phyloP scores from a whole-genome alignment of 1,284 basidiomycete species.

The Peniophora sp. region DNA sequence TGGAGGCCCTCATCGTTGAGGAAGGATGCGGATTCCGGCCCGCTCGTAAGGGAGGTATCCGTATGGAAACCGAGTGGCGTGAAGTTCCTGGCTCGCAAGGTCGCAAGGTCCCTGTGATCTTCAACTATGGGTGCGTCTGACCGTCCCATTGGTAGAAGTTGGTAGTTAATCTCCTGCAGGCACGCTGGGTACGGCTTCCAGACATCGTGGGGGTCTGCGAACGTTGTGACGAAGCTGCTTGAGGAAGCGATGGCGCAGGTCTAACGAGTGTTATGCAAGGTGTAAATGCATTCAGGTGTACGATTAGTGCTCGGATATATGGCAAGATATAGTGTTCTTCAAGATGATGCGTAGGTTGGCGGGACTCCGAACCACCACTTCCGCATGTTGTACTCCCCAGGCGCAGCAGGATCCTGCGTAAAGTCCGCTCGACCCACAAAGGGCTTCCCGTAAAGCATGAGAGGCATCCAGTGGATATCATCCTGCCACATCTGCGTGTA shows the following conservation, averaged over 20 bases:
- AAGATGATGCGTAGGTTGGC: neutral
- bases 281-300: too few relatives aligned
- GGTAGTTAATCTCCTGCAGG: conserved; percentile 14
- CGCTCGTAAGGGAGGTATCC: conserved; percentile 36
- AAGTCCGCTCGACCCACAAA: conserved; percentile 59
- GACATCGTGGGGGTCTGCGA: conserved; percentile 37
- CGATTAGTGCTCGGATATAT: too few relatives aligned
- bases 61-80: conserved; percentile 29
- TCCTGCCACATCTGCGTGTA: conserved; percentile 59
- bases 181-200: conserved; percentile 40
- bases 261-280: neutral
- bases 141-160: conserved; percentile 3
- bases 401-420: conserved; percentile 13
- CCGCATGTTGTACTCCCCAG: conserved; percentile 23
- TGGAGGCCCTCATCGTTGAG: conserved; percentile 55
- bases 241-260: conserved; percentile 28
- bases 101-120: conserved; percentile 27
- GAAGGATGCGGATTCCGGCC: conserved; percentile 54
- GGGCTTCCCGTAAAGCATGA: conserved; percentile 35
- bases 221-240: conserved; percentile 43
- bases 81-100: conserved; percentile 10
- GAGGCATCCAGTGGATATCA: conserved; percentile 53
- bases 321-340: neutral
- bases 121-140: conserved; percentile 37
- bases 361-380: conserved; percentile 50